Percentiles rank a stretch among this genome's conserved stretches.
Conservation (phyloP, 192 early-diverging fungal genomes). For the Gonapodya prolifera region DNA sequence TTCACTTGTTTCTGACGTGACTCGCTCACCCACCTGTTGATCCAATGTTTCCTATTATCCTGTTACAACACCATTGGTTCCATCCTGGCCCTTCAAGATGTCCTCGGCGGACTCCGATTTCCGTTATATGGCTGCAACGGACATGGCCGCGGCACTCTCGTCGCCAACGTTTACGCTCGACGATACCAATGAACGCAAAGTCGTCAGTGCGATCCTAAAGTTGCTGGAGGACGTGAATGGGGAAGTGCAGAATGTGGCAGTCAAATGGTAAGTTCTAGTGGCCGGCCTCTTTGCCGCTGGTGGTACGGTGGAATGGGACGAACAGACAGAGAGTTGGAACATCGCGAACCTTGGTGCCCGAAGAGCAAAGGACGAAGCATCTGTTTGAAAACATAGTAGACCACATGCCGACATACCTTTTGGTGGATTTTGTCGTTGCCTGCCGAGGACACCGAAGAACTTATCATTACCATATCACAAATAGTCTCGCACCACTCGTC, state of each 20-base stretch:
- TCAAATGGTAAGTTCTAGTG: conserved; percentile 34
- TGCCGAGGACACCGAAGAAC: too few relatives aligned
- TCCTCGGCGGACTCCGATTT: conserved; percentile 57
- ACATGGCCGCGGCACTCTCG: conserved; percentile 60
- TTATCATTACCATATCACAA: neutral
- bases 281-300: too few relatives aligned
- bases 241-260: conserved; percentile 73
- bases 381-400: too few relatives aligned
- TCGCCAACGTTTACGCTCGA: conserved; percentile 38
- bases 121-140: conserved; percentile 74
- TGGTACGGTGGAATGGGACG: neutral
- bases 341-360: too few relatives aligned
- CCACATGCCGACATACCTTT: too few relatives aligned
- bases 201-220: conserved; percentile 33
- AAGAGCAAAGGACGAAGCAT: too few relatives aligned
- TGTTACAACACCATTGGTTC: too few relatives aligned
- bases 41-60: too few relatives aligned
- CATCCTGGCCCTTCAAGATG: too few relatives aligned
- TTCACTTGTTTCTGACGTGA: too few relatives aligned
- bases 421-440: too few relatives aligned
- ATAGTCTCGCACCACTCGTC: conserved; percentile 64
- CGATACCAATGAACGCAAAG: conserved; percentile 37
- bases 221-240: conserved; percentile 69
- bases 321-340: neutral
- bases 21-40: too few relatives aligned